phyloP scores from a whole-genome alignment of 176 grass and related monocot genomes.

The Eremochloa ophiuroides region DNA sequence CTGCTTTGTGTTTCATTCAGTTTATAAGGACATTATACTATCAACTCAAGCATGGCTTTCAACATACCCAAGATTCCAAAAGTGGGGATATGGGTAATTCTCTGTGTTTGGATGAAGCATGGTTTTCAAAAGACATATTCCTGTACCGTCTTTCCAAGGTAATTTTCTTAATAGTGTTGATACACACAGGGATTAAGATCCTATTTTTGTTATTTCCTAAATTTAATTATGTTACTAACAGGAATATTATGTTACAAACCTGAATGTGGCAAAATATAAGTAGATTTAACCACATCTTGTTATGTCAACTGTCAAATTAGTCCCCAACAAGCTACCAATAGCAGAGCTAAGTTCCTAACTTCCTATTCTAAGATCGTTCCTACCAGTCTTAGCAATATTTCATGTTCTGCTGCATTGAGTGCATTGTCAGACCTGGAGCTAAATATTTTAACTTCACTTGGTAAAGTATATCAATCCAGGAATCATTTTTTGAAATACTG shows the following conservation, averaged over 20 bases:
- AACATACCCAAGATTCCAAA: conserved; percentile 37
- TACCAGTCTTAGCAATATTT: neutral
- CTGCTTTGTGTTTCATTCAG: conserved; percentile 41
- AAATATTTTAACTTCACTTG: neutral
- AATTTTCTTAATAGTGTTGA: conserved; percentile 26
- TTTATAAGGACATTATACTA: conserved; percentile 76
- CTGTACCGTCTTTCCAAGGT: conserved; percentile 86
- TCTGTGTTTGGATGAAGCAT: conserved; percentile 78
- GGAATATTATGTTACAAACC: neutral
- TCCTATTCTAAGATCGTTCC: neutral
- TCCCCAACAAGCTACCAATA: neutral
- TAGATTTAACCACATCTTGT: neutral
- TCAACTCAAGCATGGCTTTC: conserved; percentile 76
- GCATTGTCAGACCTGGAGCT: neutral
- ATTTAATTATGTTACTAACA: neutral
- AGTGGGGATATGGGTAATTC: conserved; percentile 28
- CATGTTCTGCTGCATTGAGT: neutral
- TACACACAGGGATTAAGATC: neutral
- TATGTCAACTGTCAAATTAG: neutral
- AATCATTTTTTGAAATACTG: neutral
- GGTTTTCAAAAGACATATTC: conserved; percentile 81
- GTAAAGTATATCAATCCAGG: neutral
- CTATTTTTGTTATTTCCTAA: neutral
- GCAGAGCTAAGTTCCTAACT: neutral
- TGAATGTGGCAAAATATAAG: neutral